A percentile compares a stretch with the other conserved stretches of the same genome.
phyloP scores from a whole-genome alignment of 305 asterid genomes.

The Fraxinus angustifolia region DNA sequence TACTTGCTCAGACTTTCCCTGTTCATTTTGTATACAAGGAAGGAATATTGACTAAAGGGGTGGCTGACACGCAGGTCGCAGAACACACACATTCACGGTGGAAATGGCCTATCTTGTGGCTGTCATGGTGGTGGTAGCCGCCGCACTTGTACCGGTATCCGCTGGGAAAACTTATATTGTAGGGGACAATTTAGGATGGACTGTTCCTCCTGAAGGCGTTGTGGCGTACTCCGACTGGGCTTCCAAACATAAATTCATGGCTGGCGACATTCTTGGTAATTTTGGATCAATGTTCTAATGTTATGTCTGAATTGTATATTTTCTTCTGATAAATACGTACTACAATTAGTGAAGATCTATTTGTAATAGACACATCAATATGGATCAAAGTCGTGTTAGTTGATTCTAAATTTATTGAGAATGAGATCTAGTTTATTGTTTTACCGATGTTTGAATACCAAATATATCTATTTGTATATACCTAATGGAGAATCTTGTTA shows the following conservation, averaged over 20 bases:
- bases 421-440: background rate
- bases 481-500: background rate
- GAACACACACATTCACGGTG: background rate
- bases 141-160: background rate
- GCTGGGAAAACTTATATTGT: background rate
- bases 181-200: conserved; percentile 1
- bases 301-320: background rate
- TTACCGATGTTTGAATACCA: background rate
- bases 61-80: background rate
- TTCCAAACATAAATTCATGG: background rate
- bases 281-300: background rate
- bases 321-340: background rate
- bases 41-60: background rate
- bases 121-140: background rate
- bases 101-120: background rate
- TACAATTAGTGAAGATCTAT: background rate
- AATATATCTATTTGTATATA: too few relatives aligned
- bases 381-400: background rate
- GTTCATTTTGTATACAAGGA: background rate
- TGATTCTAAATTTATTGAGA: background rate
- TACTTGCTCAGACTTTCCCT: background rate
- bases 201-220: background rate
- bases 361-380: background rate
- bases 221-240: background rate
- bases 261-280: conserved; percentile 1